These are phyloP conservation scores for Penicillium sp. DNA, from an alignment of 2,329 filamentous ascomycete species.

Conservation along the genomic window DNA sequence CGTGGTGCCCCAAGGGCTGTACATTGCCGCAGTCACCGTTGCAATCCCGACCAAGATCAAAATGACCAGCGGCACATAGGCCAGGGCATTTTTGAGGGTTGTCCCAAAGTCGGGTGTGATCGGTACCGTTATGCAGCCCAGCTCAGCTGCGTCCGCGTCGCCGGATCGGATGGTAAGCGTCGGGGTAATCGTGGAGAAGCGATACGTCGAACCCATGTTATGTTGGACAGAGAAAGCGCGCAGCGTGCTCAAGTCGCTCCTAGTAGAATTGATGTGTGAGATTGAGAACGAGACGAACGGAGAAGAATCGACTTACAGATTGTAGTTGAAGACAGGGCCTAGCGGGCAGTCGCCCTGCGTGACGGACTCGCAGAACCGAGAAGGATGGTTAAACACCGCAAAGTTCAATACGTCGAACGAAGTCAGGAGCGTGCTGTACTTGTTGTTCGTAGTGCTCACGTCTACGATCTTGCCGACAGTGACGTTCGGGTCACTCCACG, in stretches of 20 bases:
- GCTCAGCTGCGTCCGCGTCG: constrained; percentile 58
- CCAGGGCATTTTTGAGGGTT: constrained; percentile 65
- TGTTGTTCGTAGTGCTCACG: constrained; percentile 56
- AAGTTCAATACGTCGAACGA: constrained; percentile 75
- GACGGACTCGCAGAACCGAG: constrained; percentile 65
- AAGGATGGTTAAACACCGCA: constrained; percentile 59
- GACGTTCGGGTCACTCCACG: constrained; percentile 61
- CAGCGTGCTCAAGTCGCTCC: constrained; percentile 52
- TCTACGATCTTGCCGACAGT: constrained; percentile 76
- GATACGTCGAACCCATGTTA: constrained; percentile 76
- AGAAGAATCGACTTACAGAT: constrained; percentile 41
- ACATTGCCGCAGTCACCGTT: constrained; percentile 79
- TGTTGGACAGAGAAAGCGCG: constrained; percentile 72
- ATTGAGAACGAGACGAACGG: constrained; percentile 1
- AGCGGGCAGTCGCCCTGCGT: constrained; percentile 69
- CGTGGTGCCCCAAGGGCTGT: constrained; percentile 88
- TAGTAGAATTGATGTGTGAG: constrained; percentile 11
- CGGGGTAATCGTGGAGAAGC: constrained; percentile 77
- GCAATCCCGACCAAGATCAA: constrained; percentile 77
- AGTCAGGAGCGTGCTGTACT: constrained; percentile 70
- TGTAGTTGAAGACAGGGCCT: constrained; percentile 65
- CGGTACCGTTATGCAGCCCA: constrained; percentile 78
- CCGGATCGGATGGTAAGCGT: constrained; percentile 75
- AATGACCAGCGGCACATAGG: constrained; percentile 74
- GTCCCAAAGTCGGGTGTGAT: constrained; percentile 79